Evolutionary conservation across 2,329 filamentous ascomycete species (phyloP).

Genomic region (Fusarium subtropicale): DNA sequence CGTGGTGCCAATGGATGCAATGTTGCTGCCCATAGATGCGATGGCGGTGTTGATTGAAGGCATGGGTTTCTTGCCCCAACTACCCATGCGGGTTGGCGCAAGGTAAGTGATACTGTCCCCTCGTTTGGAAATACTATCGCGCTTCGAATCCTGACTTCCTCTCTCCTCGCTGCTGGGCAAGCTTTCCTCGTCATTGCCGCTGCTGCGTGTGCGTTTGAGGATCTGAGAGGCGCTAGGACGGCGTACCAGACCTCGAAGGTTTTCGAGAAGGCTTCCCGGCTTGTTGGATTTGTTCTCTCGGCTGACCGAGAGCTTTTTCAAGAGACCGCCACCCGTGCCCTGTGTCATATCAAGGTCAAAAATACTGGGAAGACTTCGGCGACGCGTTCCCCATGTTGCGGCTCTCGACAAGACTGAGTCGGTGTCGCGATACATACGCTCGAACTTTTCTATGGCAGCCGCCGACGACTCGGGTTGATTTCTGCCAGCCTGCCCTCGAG

Average conservation of each 20-base stretch:
- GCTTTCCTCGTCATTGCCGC: conserved; percentile 49
- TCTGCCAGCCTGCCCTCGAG: conserved; percentile 44
- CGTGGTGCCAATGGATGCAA: conserved; percentile 66
- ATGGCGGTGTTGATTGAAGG: conserved; percentile 71
- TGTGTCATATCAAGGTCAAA: conserved; percentile 66
- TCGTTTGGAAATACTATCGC: conserved; percentile 53
- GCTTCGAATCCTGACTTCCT: conserved; percentile 47
- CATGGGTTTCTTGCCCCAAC: conserved; percentile 63
- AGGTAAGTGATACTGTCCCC: conserved; percentile 60
- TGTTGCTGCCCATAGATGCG: conserved; percentile 64
- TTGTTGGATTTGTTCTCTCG: conserved; percentile 60
- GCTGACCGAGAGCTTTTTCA: conserved; percentile 71
- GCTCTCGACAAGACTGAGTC: conserved; percentile 70
- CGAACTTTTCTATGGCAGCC: conserved; percentile 65
- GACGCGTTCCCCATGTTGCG: conserved; percentile 77
- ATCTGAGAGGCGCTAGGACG: conserved; percentile 59
- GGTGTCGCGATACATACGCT: conserved; percentile 65
- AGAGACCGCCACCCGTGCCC: conserved; percentile 68
- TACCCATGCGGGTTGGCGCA: conserved; percentile 62
- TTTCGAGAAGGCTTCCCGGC: conserved; percentile 61
- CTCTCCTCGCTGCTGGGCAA: conserved; percentile 40
- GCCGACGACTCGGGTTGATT: conserved; percentile 64
- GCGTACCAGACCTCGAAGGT: conserved; percentile 62
- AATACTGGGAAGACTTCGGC: conserved; percentile 71
- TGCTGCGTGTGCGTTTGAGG: conserved; percentile 62